Evolutionary conservation across 371 early-diverging fungal genomes (phyloP), one percentile per base, ranked within the genome.

Genomic region (Mortierella sp.): DNA sequence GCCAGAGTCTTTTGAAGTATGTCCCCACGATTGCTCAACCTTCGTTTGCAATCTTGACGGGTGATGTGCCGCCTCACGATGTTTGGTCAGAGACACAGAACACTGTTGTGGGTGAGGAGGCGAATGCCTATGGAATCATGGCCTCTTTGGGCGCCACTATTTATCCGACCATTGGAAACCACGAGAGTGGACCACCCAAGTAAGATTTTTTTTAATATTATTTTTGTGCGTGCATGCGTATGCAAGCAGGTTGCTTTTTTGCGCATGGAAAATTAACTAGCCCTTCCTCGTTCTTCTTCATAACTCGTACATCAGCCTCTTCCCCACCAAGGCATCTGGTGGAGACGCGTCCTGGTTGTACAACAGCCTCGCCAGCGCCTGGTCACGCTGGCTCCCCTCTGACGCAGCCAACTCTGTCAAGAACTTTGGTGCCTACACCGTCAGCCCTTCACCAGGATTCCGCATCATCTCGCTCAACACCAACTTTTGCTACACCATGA

Each of bases 31-130:
- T 82, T 38, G 87, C 91, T 13, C 80, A 89, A 11, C 84, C 88
- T 3, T 78, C 74, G 19, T 92, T 93, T 82, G 89, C 89, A 42
- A 89, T 92, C n/a, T 77, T 93, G 76, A 91, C 92, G 9, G 92
- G 93, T n/a, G 93, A 93, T 80, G 76, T 93, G 13, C 93, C 93
- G 16, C 91, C 93, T 0, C 93, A 93, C 38, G 92, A 93, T 79
- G 88, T 91, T 5, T 93, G 93, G 93, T 73, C 88, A 44, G 81
- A 79, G 63, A 72, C 45, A 13, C 42, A 60, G 24, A 42, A 44
- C 2, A 57, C 80, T 3, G 91, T 91, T 6, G 77, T 88, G 31
- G 65, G 83, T 9, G 88, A 88, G n/a, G 90, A 92, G 75, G 83
- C 87, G 3, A 74, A 83, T 19, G 86, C 91, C 0, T 91, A 89